Conservation (phyloP, 495 filamentous ascomycete genomes). For the Penicillium riverlandense region DNA sequence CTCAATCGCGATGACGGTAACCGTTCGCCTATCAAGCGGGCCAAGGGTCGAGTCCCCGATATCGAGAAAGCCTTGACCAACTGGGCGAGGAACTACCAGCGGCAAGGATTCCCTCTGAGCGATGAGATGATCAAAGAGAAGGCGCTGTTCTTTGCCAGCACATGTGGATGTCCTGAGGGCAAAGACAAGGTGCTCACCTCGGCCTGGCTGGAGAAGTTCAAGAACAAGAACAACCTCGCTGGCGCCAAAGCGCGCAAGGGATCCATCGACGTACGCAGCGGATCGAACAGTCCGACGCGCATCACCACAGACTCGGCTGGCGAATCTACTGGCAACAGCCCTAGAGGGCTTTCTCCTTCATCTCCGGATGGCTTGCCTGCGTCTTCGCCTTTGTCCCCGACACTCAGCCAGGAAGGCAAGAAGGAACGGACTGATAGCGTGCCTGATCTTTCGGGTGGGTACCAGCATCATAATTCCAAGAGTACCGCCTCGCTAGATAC, state of each 20-base stretch:
- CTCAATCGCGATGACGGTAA: slow-evolving; percentile 81
- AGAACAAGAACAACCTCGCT: slow-evolving; percentile 78
- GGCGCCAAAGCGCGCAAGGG: slow-evolving; percentile 60
- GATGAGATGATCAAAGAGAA: slow-evolving; percentile 84
- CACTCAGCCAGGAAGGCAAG: slow-evolving; percentile 61
- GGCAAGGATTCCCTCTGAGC: slow-evolving; percentile 67
- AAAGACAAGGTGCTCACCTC: slow-evolving; percentile 68
- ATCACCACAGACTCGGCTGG: slow-evolving; percentile 43
- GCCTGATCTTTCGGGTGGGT: slow-evolving; percentile 41
- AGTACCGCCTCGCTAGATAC: slow-evolving; percentile 53
- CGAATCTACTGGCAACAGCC: slow-evolving; percentile 57
- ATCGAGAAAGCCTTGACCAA: slow-evolving; percentile 91
- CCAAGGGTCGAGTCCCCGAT: slow-evolving; percentile 89
- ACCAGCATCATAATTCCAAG: slow-evolving; percentile 53
- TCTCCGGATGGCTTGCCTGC: slow-evolving; percentile 53
- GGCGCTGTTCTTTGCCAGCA: slow-evolving; percentile 76
- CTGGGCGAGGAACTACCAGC: slow-evolving; percentile 77
- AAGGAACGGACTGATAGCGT: slow-evolving; percentile 42
- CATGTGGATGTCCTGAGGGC: slow-evolving; percentile 66
- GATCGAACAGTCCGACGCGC: slow-evolving; percentile 32
- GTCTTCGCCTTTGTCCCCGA: slow-evolving; percentile 55
- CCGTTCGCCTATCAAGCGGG: slow-evolving; percentile 78
- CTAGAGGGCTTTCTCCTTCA: slow-evolving; percentile 61
- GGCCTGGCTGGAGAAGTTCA: slow-evolving; percentile 93
- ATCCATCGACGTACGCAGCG: slow-evolving; percentile 57